Evolutionary conservation across 306 rosid species (phyloP), one percentile per base, ranked within the genome.

Genomic region (Clitoria ternatea): DNA sequence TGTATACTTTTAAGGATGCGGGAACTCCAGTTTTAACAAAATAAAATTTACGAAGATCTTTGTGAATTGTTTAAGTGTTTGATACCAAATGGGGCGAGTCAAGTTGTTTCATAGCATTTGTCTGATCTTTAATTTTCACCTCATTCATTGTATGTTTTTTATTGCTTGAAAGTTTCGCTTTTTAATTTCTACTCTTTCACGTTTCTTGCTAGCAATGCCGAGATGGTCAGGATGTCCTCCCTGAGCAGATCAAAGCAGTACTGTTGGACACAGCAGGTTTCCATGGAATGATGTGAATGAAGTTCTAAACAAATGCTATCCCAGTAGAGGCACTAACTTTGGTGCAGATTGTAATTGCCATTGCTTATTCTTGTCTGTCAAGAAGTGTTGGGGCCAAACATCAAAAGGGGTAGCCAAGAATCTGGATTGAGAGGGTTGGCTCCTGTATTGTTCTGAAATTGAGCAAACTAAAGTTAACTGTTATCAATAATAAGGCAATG

Each of bases 241-340:
- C 97, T 0, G 96, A 88, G 71, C 88, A 86, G 50, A 86, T 92
- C 6, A 90, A 88, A 70, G 88, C 90, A n/a, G 86, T 80, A 19
- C 87, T 92, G 48, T 59, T 88, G 90, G 89, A 86, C 45, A 80
- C 85, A 9, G 85, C 88, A 13, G 82, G 82, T 70, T 82, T 77
- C 71, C 87, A 83, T 77, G 83, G 84, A 22, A 80, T 77, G 80
- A 70, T 79, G 43, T 90, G 79, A 84, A 53, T 30, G 64, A 53
- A 78, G 65, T 32, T 24, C 27, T 78, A 35, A 22, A 14, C 1
- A 55, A 61, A 20, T 53, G 45, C 35, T 37, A 72, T 47, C 70
- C 33, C 13, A 63, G n/a, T 26, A 55, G 47, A 64, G 59, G 75
- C 73, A 77, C 52, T 49, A 35, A 35, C 62, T 29, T 72, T 29